Conservation (phyloP, 306 rosid species). For the Prunus kanzakura region DNA sequence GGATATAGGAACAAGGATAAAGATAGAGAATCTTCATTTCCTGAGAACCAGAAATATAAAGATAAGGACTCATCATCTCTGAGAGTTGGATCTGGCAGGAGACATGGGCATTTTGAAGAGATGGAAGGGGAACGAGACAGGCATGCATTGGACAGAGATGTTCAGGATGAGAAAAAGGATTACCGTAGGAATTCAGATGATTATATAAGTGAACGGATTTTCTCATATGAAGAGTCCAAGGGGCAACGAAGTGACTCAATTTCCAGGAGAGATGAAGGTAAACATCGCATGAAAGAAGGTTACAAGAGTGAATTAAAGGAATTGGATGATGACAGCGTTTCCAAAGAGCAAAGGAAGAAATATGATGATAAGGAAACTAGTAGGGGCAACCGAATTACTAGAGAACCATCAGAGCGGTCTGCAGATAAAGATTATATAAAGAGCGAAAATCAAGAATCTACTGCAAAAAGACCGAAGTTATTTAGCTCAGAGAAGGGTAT, state of each 20-base stretch:
- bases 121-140: constrained; percentile 56
- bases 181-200: constrained; percentile 55
- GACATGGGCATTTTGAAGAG: constrained; percentile 42
- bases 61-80: constrained; percentile 52
- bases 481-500: constrained; percentile 41
- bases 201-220: constrained; percentile 45
- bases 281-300: constrained; percentile 41
- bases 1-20: constrained; percentile 57
- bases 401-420: constrained; percentile 41
- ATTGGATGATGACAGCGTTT: constrained; percentile 37
- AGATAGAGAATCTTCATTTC: constrained; percentile 13
- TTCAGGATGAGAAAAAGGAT: constrained; percentile 60
- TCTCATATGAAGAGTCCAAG: constrained; percentile 44
- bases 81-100: constrained; percentile 57
- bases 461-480: constrained; percentile 55
- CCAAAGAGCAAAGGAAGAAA: constrained; percentile 45
- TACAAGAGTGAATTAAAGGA: constrained; percentile 48
- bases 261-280: constrained; percentile 41
- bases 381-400: constrained; percentile 34
- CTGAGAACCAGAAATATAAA: constrained; percentile 36
- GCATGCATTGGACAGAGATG: constrained; percentile 45
- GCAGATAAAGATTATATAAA: constrained; percentile 18
- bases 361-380: constrained; percentile 36
- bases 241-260: constrained; percentile 42
- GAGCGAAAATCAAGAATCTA: constrained; percentile 47